Evolutionary conservation across 176 grass and related monocot species (phyloP).

Genomic region (Hordeum marinum): DNA sequence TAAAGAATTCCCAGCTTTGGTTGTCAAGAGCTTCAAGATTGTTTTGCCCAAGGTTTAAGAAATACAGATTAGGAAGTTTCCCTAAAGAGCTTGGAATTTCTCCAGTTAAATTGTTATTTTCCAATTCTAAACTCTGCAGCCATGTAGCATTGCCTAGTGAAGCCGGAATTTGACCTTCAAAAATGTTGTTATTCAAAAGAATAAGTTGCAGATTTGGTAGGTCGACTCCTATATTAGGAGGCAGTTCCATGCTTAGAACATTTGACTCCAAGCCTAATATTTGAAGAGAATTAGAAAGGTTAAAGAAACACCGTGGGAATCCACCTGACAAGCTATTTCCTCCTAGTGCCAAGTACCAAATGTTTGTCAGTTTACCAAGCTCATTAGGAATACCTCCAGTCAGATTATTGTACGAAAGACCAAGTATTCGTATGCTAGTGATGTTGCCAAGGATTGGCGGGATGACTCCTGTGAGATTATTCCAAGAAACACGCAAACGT

Average conservation of each 20-base stretch:
- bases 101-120: neutral
- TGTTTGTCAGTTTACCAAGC: neutral
- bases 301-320: neutral
- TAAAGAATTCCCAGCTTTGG: too few relatives aligned
- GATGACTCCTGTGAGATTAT: slow-evolving; percentile 13
- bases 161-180: slow-evolving; percentile 21
- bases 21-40: too few relatives aligned
- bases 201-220: neutral
- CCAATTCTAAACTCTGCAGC: neutral
- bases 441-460: neutral
- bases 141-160: neutral
- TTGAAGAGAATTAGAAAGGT: neutral
- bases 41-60: too few relatives aligned
- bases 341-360: accelerated
- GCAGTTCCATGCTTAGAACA: neutral
- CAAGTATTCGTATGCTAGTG: neutral
- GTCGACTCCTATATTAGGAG: neutral
- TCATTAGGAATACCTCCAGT: neutral
- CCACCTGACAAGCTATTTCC: neutral
- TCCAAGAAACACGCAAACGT: accelerated
- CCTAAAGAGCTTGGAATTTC: too few relatives aligned
- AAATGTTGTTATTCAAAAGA: neutral
- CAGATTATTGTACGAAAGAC: neutral
- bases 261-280: accelerated
- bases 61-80: too few relatives aligned